These are phyloP conservation scores for Leccinum aurantiacum DNA, from an alignment of 768 basidiomycete genomes.

Conservation along the genomic window DNA sequence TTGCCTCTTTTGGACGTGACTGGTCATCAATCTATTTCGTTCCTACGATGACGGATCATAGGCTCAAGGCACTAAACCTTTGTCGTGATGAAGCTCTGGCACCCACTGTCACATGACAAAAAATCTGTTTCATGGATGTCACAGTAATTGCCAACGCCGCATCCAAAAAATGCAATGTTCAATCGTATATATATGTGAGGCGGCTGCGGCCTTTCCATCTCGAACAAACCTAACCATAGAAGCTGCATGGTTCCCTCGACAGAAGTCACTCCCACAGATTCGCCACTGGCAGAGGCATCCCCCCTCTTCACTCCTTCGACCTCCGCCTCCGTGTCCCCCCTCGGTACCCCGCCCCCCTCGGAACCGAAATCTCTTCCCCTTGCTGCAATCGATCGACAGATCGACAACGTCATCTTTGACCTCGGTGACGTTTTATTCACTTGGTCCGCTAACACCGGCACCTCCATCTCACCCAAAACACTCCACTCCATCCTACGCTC, in stretches of 20 bases:
- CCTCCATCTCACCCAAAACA: constrained; percentile 13
- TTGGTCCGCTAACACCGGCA: constrained; percentile 19
- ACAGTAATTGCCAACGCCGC: not conserved
- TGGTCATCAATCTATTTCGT: not conserved
- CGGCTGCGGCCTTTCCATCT: no score
- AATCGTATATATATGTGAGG: not conserved
- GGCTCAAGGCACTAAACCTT: not conserved
- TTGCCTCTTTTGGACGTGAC: no score
- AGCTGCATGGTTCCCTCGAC: constrained; percentile 4
- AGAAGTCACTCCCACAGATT: not conserved
- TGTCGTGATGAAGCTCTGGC: not conserved
- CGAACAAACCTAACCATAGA: not conserved
- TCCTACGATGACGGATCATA: not conserved
- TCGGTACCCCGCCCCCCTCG: constrained; percentile 4
- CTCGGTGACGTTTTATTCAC: constrained; percentile 25
- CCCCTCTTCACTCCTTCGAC: constrained; percentile 1
- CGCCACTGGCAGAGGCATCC: not conserved
- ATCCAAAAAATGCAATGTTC: not conserved
- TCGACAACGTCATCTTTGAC: constrained; percentile 26
- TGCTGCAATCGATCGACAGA: constrained; percentile 8
- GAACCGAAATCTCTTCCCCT: not conserved
- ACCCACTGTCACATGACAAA: not conserved
- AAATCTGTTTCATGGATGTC: not conserved
- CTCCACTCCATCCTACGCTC: constrained; percentile 17
- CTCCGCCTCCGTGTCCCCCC: constrained; percentile 5